Evolutionary conservation across 192 early-diverging fungal genomes (phyloP).

Genomic region (Entrophospora sp.): DNA sequence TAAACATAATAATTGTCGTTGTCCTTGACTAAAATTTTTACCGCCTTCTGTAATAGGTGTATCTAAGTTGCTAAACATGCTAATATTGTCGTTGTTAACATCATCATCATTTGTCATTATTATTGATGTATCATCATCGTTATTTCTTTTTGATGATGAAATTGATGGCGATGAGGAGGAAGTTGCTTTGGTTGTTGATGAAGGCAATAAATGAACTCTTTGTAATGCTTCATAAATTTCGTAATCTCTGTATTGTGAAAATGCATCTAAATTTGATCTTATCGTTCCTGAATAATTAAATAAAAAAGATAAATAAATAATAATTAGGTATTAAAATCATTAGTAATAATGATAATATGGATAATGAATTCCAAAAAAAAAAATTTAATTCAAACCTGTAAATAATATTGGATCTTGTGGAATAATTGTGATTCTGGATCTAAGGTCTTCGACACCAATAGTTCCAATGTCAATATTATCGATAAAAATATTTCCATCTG

Average conservation of each 20-base stretch:
- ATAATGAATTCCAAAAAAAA: too few relatives aligned
- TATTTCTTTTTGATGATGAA: too few relatives aligned
- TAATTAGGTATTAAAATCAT: background rate
- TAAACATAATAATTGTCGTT: conserved; percentile 75
- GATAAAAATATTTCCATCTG: conserved; percentile 57
- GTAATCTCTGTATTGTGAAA: conserved; percentile 54
- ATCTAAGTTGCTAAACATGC: conserved; percentile 38
- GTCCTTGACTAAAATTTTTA: conserved; percentile 71
- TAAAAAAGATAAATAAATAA: background rate
- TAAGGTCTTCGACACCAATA: conserved; percentile 65
- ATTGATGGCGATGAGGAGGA: too few relatives aligned
- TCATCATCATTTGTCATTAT: conserved; percentile 3
- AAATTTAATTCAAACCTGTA: background rate
- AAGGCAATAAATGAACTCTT: conserved; percentile 47
- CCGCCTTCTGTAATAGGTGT: conserved; percentile 57
- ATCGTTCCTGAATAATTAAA: conserved; percentile 39
- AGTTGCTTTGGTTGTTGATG: too few relatives aligned
- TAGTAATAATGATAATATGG: background rate
- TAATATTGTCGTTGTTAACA: conserved; percentile 28
- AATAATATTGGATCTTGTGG: conserved; percentile 71
- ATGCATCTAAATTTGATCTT: conserved; percentile 74
- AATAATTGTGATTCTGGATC: conserved; percentile 62
- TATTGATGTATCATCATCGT: conserved; percentile 18
- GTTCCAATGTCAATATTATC: conserved; percentile 71
- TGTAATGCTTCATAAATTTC: conserved; percentile 58